phyloP scores from a whole-genome alignment of 108 stramenopile species.

The Skeletonema potamos region DNA sequence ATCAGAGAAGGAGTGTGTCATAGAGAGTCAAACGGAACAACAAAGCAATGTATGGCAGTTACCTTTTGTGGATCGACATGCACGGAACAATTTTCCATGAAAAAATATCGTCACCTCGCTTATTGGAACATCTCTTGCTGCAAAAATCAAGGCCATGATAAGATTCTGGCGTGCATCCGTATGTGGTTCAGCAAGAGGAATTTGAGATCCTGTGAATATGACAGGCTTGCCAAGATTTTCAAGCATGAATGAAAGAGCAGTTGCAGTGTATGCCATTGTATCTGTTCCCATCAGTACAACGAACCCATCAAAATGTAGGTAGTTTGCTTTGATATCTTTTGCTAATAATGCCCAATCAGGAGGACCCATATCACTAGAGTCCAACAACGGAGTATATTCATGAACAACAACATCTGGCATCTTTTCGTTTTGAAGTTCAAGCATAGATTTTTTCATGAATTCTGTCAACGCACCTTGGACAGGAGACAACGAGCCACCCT shows the following conservation, averaged over 20 bases:
- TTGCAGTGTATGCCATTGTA: constrained; percentile 96
- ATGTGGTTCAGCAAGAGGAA: constrained; percentile 91
- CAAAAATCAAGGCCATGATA: constrained; percentile 95
- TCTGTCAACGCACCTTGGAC: constrained; percentile 77
- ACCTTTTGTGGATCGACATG: not conserved
- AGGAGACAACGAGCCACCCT: constrained; percentile 65
- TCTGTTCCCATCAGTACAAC: constrained; percentile 97
- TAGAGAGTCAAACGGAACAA: not conserved
- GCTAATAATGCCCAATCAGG: constrained; percentile 87
- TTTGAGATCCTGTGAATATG: constrained; percentile 90
- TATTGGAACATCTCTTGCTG: constrained; percentile 60
- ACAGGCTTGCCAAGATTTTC: constrained; percentile 98
- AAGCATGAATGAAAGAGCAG: constrained; percentile 95
- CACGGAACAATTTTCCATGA: constrained; percentile 83
- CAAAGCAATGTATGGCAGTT: not conserved
- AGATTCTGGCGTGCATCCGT: constrained; percentile 96
- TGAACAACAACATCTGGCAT: constrained; percentile 80
- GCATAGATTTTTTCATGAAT: constrained; percentile 73
- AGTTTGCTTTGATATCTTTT: constrained; percentile 59
- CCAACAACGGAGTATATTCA: constrained; percentile 78
- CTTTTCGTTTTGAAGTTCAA: constrained; percentile 64
- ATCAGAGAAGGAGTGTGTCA: not conserved
- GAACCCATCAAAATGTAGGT: constrained; percentile 93
- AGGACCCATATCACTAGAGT: constrained; percentile 90
- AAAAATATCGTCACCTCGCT: constrained; percentile 96